Evolutionary conservation across 257 asterid genomes (phyloP), one percentile per base, ranked within the genome.

Genomic region (Nicotiana tabacum): DNA sequence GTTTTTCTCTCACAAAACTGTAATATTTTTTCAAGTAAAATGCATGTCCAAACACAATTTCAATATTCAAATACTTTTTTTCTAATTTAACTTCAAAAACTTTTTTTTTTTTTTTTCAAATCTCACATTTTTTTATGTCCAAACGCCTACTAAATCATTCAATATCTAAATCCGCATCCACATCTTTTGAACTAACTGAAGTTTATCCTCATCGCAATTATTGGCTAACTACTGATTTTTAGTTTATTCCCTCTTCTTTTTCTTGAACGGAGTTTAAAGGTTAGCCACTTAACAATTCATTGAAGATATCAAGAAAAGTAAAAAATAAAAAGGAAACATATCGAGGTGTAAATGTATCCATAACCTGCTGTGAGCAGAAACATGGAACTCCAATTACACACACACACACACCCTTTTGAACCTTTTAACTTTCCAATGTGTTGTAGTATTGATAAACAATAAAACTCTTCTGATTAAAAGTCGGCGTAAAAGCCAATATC

Each of bases 401-500:
- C 9, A 56, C 3, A 56, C 2, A 17, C 32, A 27, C 69, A 10
- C n/a, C 11, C 1, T 65, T 65, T 12, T 27, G 0, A 24, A 74
- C 8, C 4, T 74, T 48, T 74, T 61, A 61, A 8, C 0, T 13
- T 12, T 46, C 79, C 62, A 74, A 13, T 17, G 1, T 35, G 27
- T 67, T 67, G 15, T 8, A 35, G 37, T 35, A 67, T 17, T 67
- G 29, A 10, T 9, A 35, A 13, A 4, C 27, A 8, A 35, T 3
- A 3, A 51, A 61, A 61, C 2, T 9, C 33, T 78, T n/a, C 24
- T 82, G 78, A 60, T 61, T 35, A 30, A 29, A 76, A 78, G 46
- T 61, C 60, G 51, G 87, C 30, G 46, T 68, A 12, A 66, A 64
- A 7, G 30, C 30, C 33, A 74, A 17, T 56, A 32, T 89, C 64